Evolutionary conservation across 352 stramenopile species (phyloP), one percentile per base, ranked within the genome.

Genomic region (Globisporangium acanthophoron): DNA sequence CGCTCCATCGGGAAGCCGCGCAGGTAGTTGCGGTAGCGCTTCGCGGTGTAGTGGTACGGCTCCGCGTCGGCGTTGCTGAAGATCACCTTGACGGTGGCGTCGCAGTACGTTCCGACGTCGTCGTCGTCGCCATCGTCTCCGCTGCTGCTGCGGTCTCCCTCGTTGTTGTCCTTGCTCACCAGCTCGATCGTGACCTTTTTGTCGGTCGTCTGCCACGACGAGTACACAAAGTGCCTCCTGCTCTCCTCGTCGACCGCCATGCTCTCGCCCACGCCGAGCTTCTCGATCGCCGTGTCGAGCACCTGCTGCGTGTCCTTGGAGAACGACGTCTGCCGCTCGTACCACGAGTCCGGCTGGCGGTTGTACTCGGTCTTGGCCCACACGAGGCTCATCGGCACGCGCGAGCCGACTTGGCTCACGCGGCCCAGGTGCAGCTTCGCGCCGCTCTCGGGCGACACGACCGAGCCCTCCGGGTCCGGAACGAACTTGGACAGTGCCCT

Each of bases 371-470:
- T 86, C 55, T 80, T 87, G 9, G 76, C 80, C 80, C 80, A 91
- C 20, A 80, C 64, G 13, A 46, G 64, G 18, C 65, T 58, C 21
- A 74, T 66, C 21, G 83, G 80, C 4, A 80, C 60, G 1, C 71
- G 65, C 5, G 67, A 51, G 0, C 80, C 82, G n/a, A 79, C 16
- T 41, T 73, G 54, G 27, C 72, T 74, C 15, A 92, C 70, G 16
- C 54, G 55, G 8, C 83, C 83, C 0, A 92, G 33, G 8, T 80
- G 72, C 3, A 92, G 31, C 45, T 71, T 61, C 2, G 75, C 67
- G n/a, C 77, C 76, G 16, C 71, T 76, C 24, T 76, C 66, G 1
- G 80, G 74, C 1, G 83, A 90, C 31, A 90, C 76, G 8, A 92
- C 54, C 3, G 37, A 57, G 13, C 66, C 69, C 13, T n/a, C 53